Base-by-base conservation (phyloP, 306 rosid genomes). In the Trifolium dubium region DNA sequence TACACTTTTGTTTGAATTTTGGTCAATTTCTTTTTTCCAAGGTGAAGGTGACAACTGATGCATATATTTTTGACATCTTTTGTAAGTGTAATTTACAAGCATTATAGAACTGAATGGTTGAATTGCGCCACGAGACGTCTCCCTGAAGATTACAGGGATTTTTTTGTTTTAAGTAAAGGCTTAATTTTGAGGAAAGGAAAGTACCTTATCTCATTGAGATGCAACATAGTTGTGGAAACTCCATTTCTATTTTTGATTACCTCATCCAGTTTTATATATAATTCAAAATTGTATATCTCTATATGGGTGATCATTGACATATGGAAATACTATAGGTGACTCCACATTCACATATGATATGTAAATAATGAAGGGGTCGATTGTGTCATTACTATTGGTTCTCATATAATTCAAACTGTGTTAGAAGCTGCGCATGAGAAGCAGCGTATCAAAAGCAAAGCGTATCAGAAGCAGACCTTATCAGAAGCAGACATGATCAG, bases 91-190 rank as follows among this genome's bases (percentile, higher is more conserved):
- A 37, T n/a, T n/a, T n/a, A n/a, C 23, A 23, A 23, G 23, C 90
- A 87, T 87, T 67, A 89, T 83, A 78, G 90, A 85, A 46, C 76
- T 84, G 14, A 86, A 84, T 83, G 87, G 81, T 81, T 87, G 86
- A 72, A 71, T 44, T 11, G 65, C 66, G 75, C 51, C 47, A 34
- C 65, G 30, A 51, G 67, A 13, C 47, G 63, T 43, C 62, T 49
- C 46, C 15, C 72, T 37, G 44, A 41, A 73, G 75, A 50, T 40
- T 58, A 60, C 58, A 31, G 31, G 30, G 67, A 59, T n/a, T 29
- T 66, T 59, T 69, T 10, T 53, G 77, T 64, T 72, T 40, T 34
- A 67, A 75, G 72, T 44, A 34, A 75, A n/a, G 61, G 76, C 75
- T 61, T 43, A 69, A 18, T 68, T 59, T 76, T 76, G 67, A 41